Base-by-base conservation (phyloP, 2,329 filamentous ascomycete genomes). In the Colletotrichum siamense region DNA sequence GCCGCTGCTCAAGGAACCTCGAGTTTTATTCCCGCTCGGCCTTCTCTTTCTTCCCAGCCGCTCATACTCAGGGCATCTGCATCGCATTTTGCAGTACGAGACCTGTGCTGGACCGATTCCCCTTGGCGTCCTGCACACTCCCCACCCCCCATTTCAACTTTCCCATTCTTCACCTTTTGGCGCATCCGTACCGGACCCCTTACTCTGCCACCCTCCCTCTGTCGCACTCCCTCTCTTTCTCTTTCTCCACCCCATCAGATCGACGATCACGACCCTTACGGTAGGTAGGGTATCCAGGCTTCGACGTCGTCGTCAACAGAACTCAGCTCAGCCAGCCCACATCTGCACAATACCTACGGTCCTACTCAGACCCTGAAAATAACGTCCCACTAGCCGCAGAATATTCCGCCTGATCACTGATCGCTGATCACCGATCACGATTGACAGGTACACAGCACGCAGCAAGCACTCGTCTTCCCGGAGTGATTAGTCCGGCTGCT, bases 241-340 rank as follows among this genome's bases (percentile, higher is more conserved):
- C n/a, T 28, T 52, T 26, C 34, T 30, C 55, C 55, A 64, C 57
- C 64, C 64, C 34, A 44, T 64, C 55, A 69, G 64, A 76, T 76
- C 73, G 73, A 65, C 73, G 73, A 76, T 73, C 64, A 39, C 64
- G 64, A 73, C 70, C 70, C 73, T 57, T 65, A 64, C 44, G 44
- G 24, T 28, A 34, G 10, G 59, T n/a, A 32, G 18, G 18, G 64
- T 32, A 76, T 26, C 70, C 73, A 65, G 49, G 70, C 61, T 59
- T 52, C 15, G 44, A 49, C 44, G 44, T 73, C 30, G 64, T n/a
- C 32, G 59, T 55, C 34, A 69, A 61, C 55, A 24, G 57, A 36
- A 62, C 57, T 65, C 70, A 65, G 49, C 70, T 63, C 72, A 44
- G 63, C 62, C 69, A 69, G 39, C 62, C 34, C 55, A 49, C 55